Evolutionary conservation across 148 eudicot species (phyloP), one percentile per base, ranked within the genome.

Genomic region (Chenopodium suecicum): DNA sequence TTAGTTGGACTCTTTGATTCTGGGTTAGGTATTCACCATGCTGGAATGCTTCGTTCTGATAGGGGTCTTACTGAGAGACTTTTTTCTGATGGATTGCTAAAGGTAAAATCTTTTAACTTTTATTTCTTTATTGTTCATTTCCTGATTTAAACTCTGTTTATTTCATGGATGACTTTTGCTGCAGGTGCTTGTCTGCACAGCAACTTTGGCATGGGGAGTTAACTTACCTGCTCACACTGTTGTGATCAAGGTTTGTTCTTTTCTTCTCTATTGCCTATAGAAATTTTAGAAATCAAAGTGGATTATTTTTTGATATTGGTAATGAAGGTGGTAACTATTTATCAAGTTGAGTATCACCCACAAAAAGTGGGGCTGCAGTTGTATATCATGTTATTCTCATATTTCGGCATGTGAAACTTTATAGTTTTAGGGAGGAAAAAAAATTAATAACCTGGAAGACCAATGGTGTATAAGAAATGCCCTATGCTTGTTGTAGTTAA

Each of bases 221-320:
- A 97, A 97, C 87, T 88, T 97, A 86, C 99, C 99, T 78, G 99
- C 99, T 84, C 99, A 97, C 83, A 97, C 99, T 46, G 99, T 97
- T 79, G 99, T 97, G 85, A 97, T 97, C 62, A 97, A 97, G 99
- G 98, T 95, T 81, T 80, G 90, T 80, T 77, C 73, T 63, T 74
- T 64, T 74, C 67, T 13, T 41, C 64, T 79, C 25, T 0, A 22
- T 48, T 67, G 32, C 46, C 7, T 44, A 16, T 66, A 76, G 10
- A 6, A 23, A 62, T 78, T 19, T n/a, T 71, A 8, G 13, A 29
- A 32, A 16, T 37, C 34, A 69, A 14, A 16, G 34, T 41, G 44
- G 44, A 41, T 41, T 41, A 41, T 41, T 5, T 41, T 41, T 41
- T 41, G 44, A 41, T 41, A n/a, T 62, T 32, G n/a, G 7, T 69